Base-by-base conservation (phyloP, 257 asterid genomes). In the Cordia subcordata region DNA sequence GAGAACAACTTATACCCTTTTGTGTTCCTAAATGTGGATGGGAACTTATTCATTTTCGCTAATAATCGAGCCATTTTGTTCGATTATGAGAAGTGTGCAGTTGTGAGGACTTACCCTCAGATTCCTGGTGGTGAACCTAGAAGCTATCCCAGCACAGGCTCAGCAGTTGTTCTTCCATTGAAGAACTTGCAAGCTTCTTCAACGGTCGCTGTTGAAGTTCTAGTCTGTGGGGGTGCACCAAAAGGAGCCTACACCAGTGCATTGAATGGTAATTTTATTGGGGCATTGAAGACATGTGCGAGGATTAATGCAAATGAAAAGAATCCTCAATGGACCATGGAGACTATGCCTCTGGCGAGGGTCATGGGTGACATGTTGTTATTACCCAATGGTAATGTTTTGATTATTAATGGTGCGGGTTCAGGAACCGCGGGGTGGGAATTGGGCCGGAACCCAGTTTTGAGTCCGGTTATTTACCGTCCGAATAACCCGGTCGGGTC, bases 121-220 rank as follows among this genome's bases (percentile, higher is more conserved):
- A 64, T 82, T 8, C 79, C 88, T 4, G 81, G 74, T 0, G 79
- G 79, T 0, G 85, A 82, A 1, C 88, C 85, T 19, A 73, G 88
- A 42, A 71, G 40, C 52, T 82, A 79, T 58, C 92, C 88, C 33
- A 81, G 92, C 35, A 51, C 84, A 0, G 88, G 88, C 13, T 84
- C 88, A 0, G 88, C 92, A 0, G 85, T 79, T 53, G 23, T 84
- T 69, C 86, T 85, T 0, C 89, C 94, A 0, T 10, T 85, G 18
- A 66, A n/a, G 53, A 71, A 39, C 20, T 40, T 64, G 61, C 55
- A 23, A 17, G 58, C 11, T 18, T 20, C 14, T 12, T 52, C 55
- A 16, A 27, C 49, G 0, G 15, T 13, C 0, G 69, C 16, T 13
- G 40, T 61, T 11, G 75, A 77, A 27, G 71, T 77, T 16, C 45